Base-by-base conservation (phyloP, 768 basidiomycete genomes). In the Leccinellum luteum region DNA sequence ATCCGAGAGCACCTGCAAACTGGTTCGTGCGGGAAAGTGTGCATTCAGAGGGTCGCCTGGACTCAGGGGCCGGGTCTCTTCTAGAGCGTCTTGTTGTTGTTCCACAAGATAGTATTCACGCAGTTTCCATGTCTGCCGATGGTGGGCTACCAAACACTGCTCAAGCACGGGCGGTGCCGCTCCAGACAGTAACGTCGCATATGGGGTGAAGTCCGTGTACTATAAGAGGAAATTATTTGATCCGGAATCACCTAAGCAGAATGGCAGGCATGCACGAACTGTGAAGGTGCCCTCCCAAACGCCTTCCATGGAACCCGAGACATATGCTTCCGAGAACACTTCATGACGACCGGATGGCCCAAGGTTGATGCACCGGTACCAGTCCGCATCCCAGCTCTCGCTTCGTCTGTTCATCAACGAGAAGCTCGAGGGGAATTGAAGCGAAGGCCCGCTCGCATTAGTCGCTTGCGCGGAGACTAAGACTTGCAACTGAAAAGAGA, bases 71-170 rank as follows among this genome's bases (percentile, higher is more conserved):
- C 49, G 57, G 25, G 43, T 23, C n/a, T 51, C 51, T 6, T 61
- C 51, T 31, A 27, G 10, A 34, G 4, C 4, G 34, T 23, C 23
- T 55, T 71, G 71, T 10, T 61, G 56, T 48, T 74, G 74, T 27
- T 70, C 74, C 5, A 77, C 47, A 14, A 90, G 74, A 64, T 90
- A 84, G 64, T 92, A 84, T 70, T 93, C 91, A 34, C 84, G 83
- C 44, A 97, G 74, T 65, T 86, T 88, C 93, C 94, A 96, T 0
- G 92, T 92, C 67, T 97, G 94, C 17, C 83, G 85, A 70, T 98
- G 94, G 63, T 88, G 83, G 1, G 89, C 92, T 27, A 91, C 85
- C 49, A 86, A 77, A 47, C 88, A 87, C 44, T 85, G 82, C 63
- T 90, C 85, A n/a, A 96, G 74, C 9, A 81, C 76, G 0, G 80